Evolutionary conservation across 164 flowering plant species (phyloP).

Genomic region (Cinnamomum micranthum): DNA sequence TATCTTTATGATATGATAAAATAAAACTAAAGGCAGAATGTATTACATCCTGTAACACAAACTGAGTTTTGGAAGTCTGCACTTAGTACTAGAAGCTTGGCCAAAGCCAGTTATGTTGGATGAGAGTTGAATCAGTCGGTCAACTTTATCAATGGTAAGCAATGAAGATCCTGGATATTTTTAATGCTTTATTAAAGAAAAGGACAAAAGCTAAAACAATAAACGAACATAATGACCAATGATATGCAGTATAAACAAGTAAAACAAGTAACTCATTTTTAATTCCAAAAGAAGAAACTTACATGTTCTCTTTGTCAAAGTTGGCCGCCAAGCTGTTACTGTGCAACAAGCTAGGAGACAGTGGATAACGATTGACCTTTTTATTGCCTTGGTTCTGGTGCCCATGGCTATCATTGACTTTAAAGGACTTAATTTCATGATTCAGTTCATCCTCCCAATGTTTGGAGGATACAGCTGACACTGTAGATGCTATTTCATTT

Average conservation of each 20-base stretch:
- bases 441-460: conserved; percentile 61
- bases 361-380: conserved; percentile 41
- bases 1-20: no score
- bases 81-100: not conserved
- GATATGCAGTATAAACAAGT: not conserved
- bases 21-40: no score
- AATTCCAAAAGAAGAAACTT: conserved; percentile 30
- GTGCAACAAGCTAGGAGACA: conserved; percentile 88
- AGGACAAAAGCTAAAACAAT: not conserved
- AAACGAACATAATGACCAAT: not conserved
- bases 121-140: not conserved
- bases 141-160: no score
- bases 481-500: conserved; percentile 30
- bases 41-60: no score
- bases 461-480: conserved; percentile 36
- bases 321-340: conserved; percentile 34
- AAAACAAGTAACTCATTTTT: not conserved
- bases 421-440: conserved; percentile 48
- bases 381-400: conserved; percentile 45
- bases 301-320: conserved; percentile 62
- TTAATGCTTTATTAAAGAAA: no score
- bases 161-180: not conserved
- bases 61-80: not conserved
- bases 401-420: conserved; percentile 27
- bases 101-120: not conserved